Conservation (phyloP, 2,329 filamentous ascomycete genomes). For the Dothidotthia symphoricarpi region DNA sequence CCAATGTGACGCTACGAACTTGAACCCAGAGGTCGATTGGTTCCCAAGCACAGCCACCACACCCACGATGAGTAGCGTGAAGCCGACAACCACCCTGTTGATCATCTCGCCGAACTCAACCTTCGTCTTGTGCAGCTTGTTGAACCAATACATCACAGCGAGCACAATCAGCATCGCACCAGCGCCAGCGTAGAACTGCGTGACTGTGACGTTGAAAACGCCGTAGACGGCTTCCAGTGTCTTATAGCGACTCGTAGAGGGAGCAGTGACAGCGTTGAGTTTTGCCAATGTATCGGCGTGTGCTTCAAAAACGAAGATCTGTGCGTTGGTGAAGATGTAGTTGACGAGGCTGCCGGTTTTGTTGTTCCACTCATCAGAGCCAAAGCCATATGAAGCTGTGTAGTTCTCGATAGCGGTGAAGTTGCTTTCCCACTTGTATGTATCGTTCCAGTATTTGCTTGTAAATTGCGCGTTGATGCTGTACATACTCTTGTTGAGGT, state of each 20-base stretch:
- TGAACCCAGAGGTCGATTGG: conserved; percentile 22
- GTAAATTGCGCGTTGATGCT: conserved; percentile 18
- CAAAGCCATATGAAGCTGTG: conserved; percentile 17
- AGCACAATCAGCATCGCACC: conserved; percentile 52
- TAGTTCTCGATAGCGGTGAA: conserved; percentile 25
- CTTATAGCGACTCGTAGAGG: conserved; percentile 1
- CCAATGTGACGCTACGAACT: conserved; percentile 21
- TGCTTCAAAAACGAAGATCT: conserved; percentile 27
- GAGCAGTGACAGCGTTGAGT: conserved; percentile 20
- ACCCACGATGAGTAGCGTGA: conserved; percentile 20
- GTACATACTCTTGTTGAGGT: conserved; percentile 22
- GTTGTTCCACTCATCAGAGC: conserved; percentile 20
- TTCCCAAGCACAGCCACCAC: conserved; percentile 17
- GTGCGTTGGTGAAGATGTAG: conserved; percentile 20
- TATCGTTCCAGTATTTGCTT: conserved; percentile 18
- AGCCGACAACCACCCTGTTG: conserved; percentile 22
- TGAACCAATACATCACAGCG: conserved; percentile 59
- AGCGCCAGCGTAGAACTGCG: conserved; percentile 27
- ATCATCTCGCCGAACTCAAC: conserved; percentile 33
- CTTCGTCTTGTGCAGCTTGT: conserved; percentile 34
- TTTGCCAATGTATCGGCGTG: conserved; percentile 25
- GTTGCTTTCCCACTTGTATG: conserved; percentile 23
- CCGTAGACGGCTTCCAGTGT: conserved; percentile 18
- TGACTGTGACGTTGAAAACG: conserved; percentile 24
- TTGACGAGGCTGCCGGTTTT: conserved; percentile 13